Evolutionary conservation across 495 filamentous ascomycete genomes (phyloP).

Genomic region (Apiosordaria backusii): DNA sequence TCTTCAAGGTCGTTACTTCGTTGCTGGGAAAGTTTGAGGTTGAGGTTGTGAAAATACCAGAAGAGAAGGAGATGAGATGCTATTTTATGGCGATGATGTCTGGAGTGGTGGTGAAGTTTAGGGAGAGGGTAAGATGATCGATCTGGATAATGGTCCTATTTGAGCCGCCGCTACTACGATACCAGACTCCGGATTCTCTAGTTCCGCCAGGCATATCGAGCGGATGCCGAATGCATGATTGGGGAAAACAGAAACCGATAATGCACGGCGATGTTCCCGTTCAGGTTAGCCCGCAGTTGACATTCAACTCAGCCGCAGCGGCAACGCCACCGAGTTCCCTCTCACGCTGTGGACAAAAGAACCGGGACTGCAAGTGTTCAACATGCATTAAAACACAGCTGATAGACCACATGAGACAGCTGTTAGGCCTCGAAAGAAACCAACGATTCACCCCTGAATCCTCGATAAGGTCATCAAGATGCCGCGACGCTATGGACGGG

Average conservation of each 20-base stretch:
- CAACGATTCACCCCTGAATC: no score
- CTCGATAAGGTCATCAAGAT: background rate
- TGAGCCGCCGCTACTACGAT: no score
- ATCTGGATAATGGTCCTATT: no score
- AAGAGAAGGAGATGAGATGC: conserved; percentile 21
- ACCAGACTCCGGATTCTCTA: no score
- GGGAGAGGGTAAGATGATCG: no score
- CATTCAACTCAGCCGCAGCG: background rate
- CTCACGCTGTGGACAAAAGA: no score
- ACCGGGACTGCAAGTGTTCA: background rate
- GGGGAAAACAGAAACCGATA: background rate
- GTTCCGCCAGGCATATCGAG: no score
- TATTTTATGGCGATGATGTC: conserved; percentile 44
- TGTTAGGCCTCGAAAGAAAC: no score
- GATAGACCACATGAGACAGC: background rate
- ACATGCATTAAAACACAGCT: background rate
- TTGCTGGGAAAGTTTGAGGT: conserved; percentile 57
- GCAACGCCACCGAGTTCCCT: background rate
- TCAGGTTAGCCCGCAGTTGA: background rate
- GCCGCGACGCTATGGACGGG: background rate
- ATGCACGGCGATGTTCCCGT: background rate
- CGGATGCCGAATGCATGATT: no score
- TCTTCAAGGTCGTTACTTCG: conserved; percentile 62
- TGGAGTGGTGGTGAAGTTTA: conserved; percentile 33
- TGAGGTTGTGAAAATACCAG: conserved; percentile 26